Conservation (phyloP, 2,329 filamentous ascomycete genomes). For the Pyrenophora teres region DNA sequence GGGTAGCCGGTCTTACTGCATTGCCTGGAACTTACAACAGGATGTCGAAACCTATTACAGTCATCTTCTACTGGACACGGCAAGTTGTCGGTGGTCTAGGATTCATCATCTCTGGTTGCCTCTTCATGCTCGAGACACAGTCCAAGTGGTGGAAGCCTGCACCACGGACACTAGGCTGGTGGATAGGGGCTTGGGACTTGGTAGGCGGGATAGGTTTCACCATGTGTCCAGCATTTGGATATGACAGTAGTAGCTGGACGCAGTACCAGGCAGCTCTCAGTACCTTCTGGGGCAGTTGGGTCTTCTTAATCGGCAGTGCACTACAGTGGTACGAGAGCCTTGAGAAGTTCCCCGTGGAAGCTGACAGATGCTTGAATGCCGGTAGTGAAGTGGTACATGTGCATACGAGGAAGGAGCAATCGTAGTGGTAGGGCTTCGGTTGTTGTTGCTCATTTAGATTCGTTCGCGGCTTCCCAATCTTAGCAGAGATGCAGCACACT, state of each 20-base stretch:
- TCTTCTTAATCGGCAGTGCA: conserved; percentile 41
- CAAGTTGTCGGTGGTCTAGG: conserved; percentile 66
- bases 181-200: conserved; percentile 69
- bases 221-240: conserved; percentile 44
- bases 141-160: conserved; percentile 66
- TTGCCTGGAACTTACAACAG: conserved; percentile 61
- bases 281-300: conserved; percentile 46
- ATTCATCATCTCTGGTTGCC: conserved; percentile 62
- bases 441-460: background rate
- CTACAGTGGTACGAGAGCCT: conserved; percentile 45
- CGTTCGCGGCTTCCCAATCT: background rate
- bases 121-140: conserved; percentile 72
- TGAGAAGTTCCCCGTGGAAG: conserved; percentile 40
- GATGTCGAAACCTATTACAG: conserved; percentile 54
- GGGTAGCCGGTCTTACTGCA: conserved; percentile 65
- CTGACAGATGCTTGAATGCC: background rate
- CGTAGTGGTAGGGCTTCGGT: background rate
- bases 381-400: background rate
- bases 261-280: conserved; percentile 39
- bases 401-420: background rate
- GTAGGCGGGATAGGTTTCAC: conserved; percentile 68
- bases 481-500: background rate
- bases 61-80: conserved; percentile 66
- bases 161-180: conserved; percentile 64
- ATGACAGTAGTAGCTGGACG: conserved; percentile 35